Evolutionary conservation across 2,329 filamentous ascomycete genomes (phyloP).

Genomic region (Cladosporium sp.): DNA sequence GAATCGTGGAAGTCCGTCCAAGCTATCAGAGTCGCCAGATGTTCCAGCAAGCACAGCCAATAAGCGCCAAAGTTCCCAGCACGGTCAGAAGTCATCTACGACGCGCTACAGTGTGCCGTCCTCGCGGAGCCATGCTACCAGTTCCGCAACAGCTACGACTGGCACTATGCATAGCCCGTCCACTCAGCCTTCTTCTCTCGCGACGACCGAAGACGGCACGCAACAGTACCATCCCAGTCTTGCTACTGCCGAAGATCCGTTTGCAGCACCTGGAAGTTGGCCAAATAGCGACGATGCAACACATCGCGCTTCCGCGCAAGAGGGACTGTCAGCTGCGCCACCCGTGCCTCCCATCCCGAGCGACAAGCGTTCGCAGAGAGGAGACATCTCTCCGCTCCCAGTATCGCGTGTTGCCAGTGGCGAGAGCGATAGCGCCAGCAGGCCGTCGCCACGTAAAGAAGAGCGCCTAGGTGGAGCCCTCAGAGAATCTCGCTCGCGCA

Average conservation of each 20-base stretch:
- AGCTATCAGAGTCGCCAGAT: conserved; percentile 22
- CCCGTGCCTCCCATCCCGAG: conserved; percentile 18
- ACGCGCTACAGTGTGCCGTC: conserved; percentile 33
- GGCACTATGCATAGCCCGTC: conserved; percentile 31
- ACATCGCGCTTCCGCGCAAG: conserved; percentile 27
- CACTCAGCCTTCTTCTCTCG: conserved; percentile 37
- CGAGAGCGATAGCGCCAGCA: conserved; percentile 10
- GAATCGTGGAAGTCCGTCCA: conserved; percentile 26
- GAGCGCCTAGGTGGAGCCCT: conserved; percentile 17
- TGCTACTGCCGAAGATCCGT: conserved; percentile 25
- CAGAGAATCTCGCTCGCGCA: conserved; percentile 37
- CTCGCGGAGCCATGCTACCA: conserved; percentile 36
- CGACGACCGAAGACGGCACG: conserved; percentile 31
- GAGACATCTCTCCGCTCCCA: conserved; percentile 3
- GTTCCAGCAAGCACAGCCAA: conserved; percentile 16
- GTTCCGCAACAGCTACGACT: conserved; percentile 34
- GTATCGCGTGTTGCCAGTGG: conserved; percentile 6
- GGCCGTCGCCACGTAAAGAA: conserved; percentile 10
- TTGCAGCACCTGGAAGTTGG: conserved; percentile 25
- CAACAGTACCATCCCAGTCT: conserved; percentile 13
- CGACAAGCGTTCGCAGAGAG: conserved; percentile 1
- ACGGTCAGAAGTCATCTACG: conserved; percentile 20
- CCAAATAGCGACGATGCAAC: conserved; percentile 25
- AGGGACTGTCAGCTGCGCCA: conserved; percentile 25
- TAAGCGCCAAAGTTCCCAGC: conserved; percentile 24